These are phyloP conservation scores for Dichotomopilus funicola DNA, from an alignment of 2,329 filamentous ascomycete species.

Conservation along the genomic window DNA sequence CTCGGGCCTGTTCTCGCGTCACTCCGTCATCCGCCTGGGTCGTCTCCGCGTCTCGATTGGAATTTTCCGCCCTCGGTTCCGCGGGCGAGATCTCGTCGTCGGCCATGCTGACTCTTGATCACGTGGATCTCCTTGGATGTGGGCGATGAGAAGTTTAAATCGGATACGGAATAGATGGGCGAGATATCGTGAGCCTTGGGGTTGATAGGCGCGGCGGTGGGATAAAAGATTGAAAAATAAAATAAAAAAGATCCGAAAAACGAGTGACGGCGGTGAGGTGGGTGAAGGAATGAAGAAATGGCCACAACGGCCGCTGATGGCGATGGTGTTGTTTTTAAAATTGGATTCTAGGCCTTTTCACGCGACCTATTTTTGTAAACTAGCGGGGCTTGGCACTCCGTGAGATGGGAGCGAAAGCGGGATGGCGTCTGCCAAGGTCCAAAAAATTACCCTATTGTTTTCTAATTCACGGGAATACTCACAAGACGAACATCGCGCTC, in stretches of 20 bases:
- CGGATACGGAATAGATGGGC: background rate
- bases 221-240: background rate
- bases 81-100: conserved; percentile 1
- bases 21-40: background rate
- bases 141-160: background rate
- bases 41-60: background rate
- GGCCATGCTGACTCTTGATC: conserved; percentile 7
- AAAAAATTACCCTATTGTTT: background rate
- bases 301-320: background rate
- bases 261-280: background rate
- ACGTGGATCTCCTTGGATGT: background rate
- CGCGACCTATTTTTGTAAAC: background rate
- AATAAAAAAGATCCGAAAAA: background rate
- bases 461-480: background rate
- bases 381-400: conserved; percentile 11
- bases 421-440: conserved; percentile 6
- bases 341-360: conserved; percentile 9
- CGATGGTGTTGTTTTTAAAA: conserved; percentile 14
- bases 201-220: background rate
- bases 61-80: background rate
- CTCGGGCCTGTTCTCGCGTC: background rate
- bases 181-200: background rate
- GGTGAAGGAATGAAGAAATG: background rate
- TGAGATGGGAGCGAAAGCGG: background rate
- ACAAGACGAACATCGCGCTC: too few relatives aligned